Evolutionary conservation across 2,329 filamentous ascomycete genomes (phyloP).

Genomic region (Aspergillus fumigatiaffinis): DNA sequence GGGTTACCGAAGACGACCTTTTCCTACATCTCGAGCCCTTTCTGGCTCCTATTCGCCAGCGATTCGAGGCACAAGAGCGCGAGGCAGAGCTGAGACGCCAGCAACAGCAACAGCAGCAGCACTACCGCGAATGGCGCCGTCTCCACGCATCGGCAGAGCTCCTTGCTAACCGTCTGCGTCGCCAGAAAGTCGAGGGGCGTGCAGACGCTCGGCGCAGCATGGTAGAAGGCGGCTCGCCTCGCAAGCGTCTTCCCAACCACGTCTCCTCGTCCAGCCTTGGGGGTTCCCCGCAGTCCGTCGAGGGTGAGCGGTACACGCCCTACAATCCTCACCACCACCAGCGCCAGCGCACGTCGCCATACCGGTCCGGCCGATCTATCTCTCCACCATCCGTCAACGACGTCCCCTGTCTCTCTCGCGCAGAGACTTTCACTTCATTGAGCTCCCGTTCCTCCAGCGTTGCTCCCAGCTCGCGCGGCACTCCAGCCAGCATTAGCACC

Average conservation of each 20-base stretch:
- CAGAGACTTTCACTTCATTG: slow-evolving; percentile 38
- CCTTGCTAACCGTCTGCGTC: slow-evolving; percentile 33
- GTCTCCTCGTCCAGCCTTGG: slow-evolving; percentile 27
- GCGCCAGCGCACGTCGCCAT: slow-evolving; percentile 32
- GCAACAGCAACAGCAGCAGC: slow-evolving; percentile 1
- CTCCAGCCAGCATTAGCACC: slow-evolving; percentile 40
- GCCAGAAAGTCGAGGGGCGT: slow-evolving; percentile 33
- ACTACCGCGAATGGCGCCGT: slow-evolving; percentile 34
- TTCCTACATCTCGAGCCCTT: slow-evolving; percentile 84
- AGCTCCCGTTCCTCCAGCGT: slow-evolving; percentile 44
- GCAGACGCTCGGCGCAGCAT: slow-evolving; percentile 19
- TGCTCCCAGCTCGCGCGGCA: slow-evolving; percentile 42
- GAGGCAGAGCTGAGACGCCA: slow-evolving; percentile 30
- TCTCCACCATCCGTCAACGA: slow-evolving; percentile 44
- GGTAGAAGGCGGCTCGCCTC: slow-evolving; percentile 9
- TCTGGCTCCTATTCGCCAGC: slow-evolving; percentile 73
- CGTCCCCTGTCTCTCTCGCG: slow-evolving; percentile 40
- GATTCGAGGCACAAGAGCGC: slow-evolving; percentile 52
- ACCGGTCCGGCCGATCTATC: slow-evolving; percentile 34
- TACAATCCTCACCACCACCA: slow-evolving; percentile 25
- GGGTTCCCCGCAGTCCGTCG: slow-evolving; percentile 27
- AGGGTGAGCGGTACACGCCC: slow-evolving; percentile 35
- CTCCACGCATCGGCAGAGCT: slow-evolving; percentile 34
- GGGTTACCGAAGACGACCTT: slow-evolving; percentile 79
- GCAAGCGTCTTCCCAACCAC: slow-evolving; percentile 26